Conservation (phyloP, 1,284 basidiomycete species). For the Salmacisia buchloeana region DNA sequence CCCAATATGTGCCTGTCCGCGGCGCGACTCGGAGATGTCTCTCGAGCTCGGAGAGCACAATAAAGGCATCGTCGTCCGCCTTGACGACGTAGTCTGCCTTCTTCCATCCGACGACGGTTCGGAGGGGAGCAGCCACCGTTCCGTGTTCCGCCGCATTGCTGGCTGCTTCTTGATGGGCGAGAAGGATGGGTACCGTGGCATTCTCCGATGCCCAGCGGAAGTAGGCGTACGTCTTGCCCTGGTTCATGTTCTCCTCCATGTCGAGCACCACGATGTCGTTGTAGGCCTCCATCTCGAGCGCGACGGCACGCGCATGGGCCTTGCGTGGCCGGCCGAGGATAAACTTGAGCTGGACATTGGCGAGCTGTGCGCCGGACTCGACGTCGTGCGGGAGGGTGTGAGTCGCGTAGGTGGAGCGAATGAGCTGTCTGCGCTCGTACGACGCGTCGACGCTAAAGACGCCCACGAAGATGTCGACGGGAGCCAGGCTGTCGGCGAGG, state of each 20-base stretch:
- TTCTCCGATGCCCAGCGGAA: conserved; percentile 84
- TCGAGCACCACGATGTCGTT: conserved; percentile 83
- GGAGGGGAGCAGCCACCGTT: neutral
- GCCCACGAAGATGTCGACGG: conserved; percentile 81
- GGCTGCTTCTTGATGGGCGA: neutral
- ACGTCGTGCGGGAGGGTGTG: conserved; percentile 56
- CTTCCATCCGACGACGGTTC: conserved; percentile 40
- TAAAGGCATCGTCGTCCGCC: conserved; percentile 47
- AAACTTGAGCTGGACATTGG: conserved; percentile 82
- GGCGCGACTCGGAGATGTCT: conserved; percentile 44
- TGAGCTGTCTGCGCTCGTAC: conserved; percentile 78
- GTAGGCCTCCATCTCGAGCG: conserved; percentile 85
- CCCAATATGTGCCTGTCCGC: conserved; percentile 45
- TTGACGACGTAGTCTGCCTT: conserved; percentile 49
- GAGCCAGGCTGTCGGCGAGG: conserved; percentile 65
- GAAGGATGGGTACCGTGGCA: conserved; percentile 73
- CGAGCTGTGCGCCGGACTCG: conserved; percentile 47
- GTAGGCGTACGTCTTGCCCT: conserved; percentile 73
- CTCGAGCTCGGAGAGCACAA: conserved; percentile 47
- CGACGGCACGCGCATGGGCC: conserved; percentile 71
- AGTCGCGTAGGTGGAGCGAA: conserved; percentile 81
- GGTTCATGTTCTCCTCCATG: conserved; percentile 83
- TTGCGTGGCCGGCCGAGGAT: conserved; percentile 78
- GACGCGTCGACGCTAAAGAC: conserved; percentile 76
- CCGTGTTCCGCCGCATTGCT: neutral